Evolutionary conservation across 352 stramenopile genomes (phyloP).

Genomic region (Globisporangium splendens): DNA sequence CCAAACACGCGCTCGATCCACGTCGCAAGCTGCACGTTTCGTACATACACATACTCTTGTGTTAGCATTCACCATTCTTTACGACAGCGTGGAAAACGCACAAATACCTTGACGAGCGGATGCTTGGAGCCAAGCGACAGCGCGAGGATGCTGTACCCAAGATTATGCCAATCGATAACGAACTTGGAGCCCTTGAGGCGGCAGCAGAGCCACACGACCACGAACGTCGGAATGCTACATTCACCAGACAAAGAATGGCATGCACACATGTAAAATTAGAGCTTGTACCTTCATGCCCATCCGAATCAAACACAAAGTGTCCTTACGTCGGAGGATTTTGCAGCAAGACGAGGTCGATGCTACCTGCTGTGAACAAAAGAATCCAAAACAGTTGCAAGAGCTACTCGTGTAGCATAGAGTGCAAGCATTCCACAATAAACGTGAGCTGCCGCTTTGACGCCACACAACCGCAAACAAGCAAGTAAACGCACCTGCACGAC

Average conservation of each 20-base stretch:
- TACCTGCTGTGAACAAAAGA: constrained; percentile 66
- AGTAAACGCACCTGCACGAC: constrained; percentile 36
- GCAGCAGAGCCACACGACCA: constrained; percentile 83
- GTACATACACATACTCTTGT: not conserved
- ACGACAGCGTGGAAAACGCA: not conserved
- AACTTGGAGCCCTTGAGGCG: constrained; percentile 85
- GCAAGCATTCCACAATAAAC: not conserved
- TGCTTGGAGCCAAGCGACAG: constrained; percentile 60
- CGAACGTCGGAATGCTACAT: constrained; percentile 92
- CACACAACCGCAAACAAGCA: no score
- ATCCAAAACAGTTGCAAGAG: constrained; percentile 82
- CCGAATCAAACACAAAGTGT: not conserved
- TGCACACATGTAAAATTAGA: not conserved
- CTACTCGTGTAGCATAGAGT: constrained; percentile 16
- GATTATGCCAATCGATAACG: constrained; percentile 99
- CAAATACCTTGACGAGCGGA: constrained; percentile 62
- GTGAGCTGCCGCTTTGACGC: no score
- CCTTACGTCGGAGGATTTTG: constrained; percentile 96
- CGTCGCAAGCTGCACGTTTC: constrained; percentile 51
- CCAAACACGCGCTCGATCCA: constrained; percentile 89
- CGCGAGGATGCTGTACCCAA: constrained; percentile 97
- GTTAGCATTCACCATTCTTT: no score
- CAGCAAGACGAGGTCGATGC: constrained; percentile 92
- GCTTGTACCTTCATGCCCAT: no score
- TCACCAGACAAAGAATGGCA: no score